These are phyloP conservation scores for Phytophthora cactorum DNA, from an alignment of 352 stramenopile species.

Conservation along the genomic window DNA sequence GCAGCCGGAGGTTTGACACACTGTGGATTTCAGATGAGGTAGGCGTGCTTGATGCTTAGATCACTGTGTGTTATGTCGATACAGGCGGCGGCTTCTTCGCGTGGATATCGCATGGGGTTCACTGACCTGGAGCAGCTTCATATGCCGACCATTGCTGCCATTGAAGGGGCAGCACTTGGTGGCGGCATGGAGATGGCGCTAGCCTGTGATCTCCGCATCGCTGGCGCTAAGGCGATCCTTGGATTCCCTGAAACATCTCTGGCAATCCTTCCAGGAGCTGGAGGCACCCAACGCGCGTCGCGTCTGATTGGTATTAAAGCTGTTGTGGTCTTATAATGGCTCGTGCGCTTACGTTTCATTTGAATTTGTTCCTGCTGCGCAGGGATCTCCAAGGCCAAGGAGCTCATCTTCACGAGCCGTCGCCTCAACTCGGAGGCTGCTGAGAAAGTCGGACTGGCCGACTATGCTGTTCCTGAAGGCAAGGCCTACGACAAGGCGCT, in stretches of 20 bases:
- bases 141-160: constrained; percentile 93
- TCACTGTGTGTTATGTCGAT: constrained; percentile 1
- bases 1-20: constrained; percentile 64
- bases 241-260: constrained; percentile 93
- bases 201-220: constrained; percentile 93
- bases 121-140: constrained; percentile 87
- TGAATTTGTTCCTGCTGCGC: not conserved
- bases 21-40: not conserved
- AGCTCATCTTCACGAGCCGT: constrained; percentile 95
- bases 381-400: constrained; percentile 92
- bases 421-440: constrained; percentile 78
- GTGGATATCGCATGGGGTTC: constrained; percentile 85
- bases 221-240: constrained; percentile 84
- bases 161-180: constrained; percentile 92
- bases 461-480: constrained; percentile 83
- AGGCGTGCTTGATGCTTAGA: not conserved
- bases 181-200: constrained; percentile 93
- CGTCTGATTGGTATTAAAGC: constrained; percentile 80
- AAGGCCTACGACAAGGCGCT: constrained; percentile 77
- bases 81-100: constrained; percentile 37
- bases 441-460: constrained; percentile 88
- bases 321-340: not conserved
- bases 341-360: constrained; percentile 3
- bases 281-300: constrained; percentile 92
- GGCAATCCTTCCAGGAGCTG: constrained; percentile 93